These are phyloP conservation scores for Agroathelia rolfsii DNA, from an alignment of 1,284 basidiomycete species.

Conservation along the genomic window DNA sequence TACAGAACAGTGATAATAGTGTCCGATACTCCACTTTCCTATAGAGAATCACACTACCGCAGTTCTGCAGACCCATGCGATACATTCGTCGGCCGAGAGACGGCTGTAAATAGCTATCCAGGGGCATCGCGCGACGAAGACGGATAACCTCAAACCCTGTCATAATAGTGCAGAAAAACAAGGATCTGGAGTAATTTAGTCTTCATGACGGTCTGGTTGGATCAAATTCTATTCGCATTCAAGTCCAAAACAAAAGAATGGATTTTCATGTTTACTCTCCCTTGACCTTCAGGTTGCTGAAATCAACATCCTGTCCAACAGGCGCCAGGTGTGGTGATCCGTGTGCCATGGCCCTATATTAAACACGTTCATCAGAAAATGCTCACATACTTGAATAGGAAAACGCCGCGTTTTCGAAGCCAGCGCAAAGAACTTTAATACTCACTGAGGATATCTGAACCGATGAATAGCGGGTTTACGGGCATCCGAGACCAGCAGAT, in stretches of 20 bases:
- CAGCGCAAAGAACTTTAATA: slow-evolving; percentile 12
- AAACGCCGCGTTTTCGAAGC: slow-evolving; percentile 2
- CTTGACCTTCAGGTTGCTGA: slow-evolving; percentile 36
- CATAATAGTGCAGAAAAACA: too few relatives aligned
- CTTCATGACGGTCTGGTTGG: too few relatives aligned
- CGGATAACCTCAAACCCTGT: too few relatives aligned
- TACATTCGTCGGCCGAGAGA: too few relatives aligned
- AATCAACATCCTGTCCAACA: slow-evolving; percentile 37
- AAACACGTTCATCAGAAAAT: slow-evolving; percentile 4
- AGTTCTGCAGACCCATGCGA: too few relatives aligned
- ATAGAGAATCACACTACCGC: too few relatives aligned
- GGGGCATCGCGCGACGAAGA: too few relatives aligned
- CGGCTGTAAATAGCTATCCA: too few relatives aligned
- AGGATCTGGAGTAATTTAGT: too few relatives aligned
- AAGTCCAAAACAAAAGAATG: slow-evolving; percentile 2
- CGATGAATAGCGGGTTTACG: slow-evolving; percentile 44
- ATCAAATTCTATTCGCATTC: too few relatives aligned
- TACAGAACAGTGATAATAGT: too few relatives aligned
- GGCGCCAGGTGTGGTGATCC: slow-evolving; percentile 38
- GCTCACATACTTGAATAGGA: slow-evolving; percentile 29
- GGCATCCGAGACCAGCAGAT: slow-evolving; percentile 37
- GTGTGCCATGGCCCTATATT: slow-evolving; percentile 37
- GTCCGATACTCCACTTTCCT: too few relatives aligned
- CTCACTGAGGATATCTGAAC: slow-evolving; percentile 62
- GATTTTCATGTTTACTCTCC: slow-evolving; percentile 16